These are phyloP conservation scores for Jackrogersella minutella DNA, from an alignment of 495 filamentous ascomycete genomes.

Conservation along the genomic window DNA sequence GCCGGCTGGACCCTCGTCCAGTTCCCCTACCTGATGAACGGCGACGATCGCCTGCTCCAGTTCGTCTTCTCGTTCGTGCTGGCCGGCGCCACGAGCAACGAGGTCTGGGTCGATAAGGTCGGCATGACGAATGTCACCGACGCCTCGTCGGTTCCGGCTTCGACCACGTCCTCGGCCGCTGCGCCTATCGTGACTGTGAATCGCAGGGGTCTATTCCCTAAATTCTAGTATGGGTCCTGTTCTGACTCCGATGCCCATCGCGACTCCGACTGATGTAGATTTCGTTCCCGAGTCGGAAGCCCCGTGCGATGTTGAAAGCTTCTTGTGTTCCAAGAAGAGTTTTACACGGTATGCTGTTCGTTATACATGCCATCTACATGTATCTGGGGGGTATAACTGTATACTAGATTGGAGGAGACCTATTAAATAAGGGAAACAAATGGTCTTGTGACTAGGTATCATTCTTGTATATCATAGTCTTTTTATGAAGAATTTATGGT, in stretches of 20 bases:
- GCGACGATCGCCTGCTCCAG: conserved; percentile 17
- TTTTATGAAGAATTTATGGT: not conserved
- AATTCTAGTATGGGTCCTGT: too few relatives aligned
- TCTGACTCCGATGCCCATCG: too few relatives aligned
- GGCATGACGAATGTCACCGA: conserved; percentile 13
- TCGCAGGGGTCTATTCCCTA: too few relatives aligned
- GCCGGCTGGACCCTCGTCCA: conserved; percentile 23
- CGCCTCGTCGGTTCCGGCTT: too few relatives aligned
- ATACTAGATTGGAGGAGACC: not conserved
- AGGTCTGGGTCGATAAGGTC: conserved; percentile 36
- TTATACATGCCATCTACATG: too few relatives aligned
- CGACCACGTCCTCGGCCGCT: conserved; percentile 3
- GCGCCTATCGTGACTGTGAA: too few relatives aligned
- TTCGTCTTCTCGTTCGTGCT: conserved; percentile 34
- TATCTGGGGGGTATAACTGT: not conserved
- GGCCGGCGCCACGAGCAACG: conserved; percentile 12
- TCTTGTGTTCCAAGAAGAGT: not conserved
- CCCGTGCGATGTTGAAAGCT: not conserved
- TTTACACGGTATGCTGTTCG: not conserved
- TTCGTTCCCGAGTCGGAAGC: too few relatives aligned
- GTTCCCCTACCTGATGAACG: conserved; percentile 12
- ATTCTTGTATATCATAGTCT: not conserved
- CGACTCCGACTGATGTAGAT: too few relatives aligned
- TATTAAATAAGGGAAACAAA: not conserved
- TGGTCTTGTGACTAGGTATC: not conserved